Conservation (phyloP, 176 grass and related monocot species). For the Elaeis guineensis region DNA sequence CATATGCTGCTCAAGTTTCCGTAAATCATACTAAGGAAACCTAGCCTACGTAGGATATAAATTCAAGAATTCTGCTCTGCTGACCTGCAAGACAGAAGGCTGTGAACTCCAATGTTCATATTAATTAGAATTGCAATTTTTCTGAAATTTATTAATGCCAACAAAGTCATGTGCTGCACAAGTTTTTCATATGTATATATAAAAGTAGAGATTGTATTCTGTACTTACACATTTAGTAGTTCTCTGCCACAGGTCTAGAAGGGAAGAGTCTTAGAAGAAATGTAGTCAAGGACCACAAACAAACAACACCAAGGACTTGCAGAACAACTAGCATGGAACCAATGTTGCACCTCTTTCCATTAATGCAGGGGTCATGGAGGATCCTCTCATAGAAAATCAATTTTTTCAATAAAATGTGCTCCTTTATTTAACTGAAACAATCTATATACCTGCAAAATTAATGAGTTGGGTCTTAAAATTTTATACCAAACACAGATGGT, state of each 20-base stretch:
- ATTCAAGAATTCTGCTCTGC: no score
- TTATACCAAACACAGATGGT: not conserved
- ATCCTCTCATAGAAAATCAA: slow-evolving; percentile 17
- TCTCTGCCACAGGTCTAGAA: slow-evolving; percentile 29
- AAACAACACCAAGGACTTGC: slow-evolving; percentile 27
- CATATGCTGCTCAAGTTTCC: no score
- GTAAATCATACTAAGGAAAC: no score
- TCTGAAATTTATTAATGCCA: no score
- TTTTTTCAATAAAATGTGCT: slow-evolving; percentile 31
- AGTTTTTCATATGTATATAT: not conserved
- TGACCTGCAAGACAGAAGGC: no score
- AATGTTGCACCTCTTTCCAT: slow-evolving; percentile 20
- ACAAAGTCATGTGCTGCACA: no score
- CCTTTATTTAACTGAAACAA: slow-evolving; percentile 37
- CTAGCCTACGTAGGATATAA: no score
- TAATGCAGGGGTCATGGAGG: slow-evolving; percentile 5
- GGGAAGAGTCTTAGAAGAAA: slow-evolving; percentile 31
- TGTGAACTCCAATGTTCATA: no score
- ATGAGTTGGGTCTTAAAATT: not conserved
- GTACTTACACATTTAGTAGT: slow-evolving; percentile 14
- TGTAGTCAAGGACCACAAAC: slow-evolving; percentile 28
- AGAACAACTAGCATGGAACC: slow-evolving; percentile 21
- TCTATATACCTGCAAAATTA: slow-evolving; percentile 23
- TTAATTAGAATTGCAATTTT: no score
- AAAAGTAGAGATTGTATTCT: not conserved